phyloP scores from a whole-genome alignment of 108 stramenopile genomes.

The Schizochytrium sp. region DNA sequence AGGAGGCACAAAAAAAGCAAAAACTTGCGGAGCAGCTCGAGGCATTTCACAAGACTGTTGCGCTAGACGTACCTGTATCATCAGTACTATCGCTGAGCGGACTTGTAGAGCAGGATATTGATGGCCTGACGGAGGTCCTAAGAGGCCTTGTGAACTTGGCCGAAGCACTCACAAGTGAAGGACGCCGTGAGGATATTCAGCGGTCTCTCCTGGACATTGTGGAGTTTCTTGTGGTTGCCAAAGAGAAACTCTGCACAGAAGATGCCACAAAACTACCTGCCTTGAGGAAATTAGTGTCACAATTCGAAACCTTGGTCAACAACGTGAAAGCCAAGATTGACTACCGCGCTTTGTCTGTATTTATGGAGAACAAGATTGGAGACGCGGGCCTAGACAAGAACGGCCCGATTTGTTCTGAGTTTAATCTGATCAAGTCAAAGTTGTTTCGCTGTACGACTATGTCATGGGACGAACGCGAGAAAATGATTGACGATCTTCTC shows the following conservation, averaged over 20 bases:
- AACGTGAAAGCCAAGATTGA: neutral
- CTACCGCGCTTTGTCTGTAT: constrained; percentile 26
- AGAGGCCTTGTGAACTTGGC: neutral
- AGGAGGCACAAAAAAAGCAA: neutral
- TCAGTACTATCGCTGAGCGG: constrained; percentile 5
- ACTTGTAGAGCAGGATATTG: constrained; percentile 41
- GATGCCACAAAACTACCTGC: constrained; percentile 18
- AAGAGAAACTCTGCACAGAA: constrained; percentile 48
- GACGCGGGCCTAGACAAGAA: constrained; percentile 9
- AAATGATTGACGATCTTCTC: constrained; percentile 33
- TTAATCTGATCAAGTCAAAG: constrained; percentile 45
- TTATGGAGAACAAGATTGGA: constrained; percentile 58
- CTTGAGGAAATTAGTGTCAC: constrained; percentile 10
- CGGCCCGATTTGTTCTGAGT: constrained; percentile 44
- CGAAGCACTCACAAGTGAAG: constrained; percentile 17
- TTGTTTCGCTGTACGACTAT: neutral
- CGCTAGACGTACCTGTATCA: constrained; percentile 50
- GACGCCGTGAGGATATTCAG: constrained; percentile 33
- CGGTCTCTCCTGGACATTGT: constrained; percentile 43
- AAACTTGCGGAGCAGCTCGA: constrained; percentile 33
- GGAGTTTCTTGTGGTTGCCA: constrained; percentile 49
- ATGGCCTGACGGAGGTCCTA: constrained; percentile 40
- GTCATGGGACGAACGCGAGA: constrained; percentile 46
- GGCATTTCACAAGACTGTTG: constrained; percentile 16
- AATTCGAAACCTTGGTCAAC: constrained; percentile 14